Conservation (phyloP, 345 rosid species). For the Corchorus olitorius region DNA sequence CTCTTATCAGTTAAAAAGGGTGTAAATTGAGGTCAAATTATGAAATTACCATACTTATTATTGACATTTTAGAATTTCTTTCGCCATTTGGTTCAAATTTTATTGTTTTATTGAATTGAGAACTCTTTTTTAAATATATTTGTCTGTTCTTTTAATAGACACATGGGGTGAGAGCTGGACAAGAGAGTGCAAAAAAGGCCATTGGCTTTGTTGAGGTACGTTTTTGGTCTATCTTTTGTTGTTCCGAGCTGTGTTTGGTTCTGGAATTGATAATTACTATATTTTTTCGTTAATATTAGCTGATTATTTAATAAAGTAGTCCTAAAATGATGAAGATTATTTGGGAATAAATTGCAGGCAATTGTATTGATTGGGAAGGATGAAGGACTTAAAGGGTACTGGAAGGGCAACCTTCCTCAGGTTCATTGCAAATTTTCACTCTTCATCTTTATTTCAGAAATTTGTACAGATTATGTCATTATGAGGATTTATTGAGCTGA, state of each 20-base stretch:
- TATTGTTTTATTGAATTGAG: neutral
- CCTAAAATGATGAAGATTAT: neutral
- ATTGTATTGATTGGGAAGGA: conserved; percentile 75
- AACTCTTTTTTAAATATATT: neutral
- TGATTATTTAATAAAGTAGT: neutral
- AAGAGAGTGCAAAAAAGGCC: conserved; percentile 78
- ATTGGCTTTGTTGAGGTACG: conserved; percentile 85
- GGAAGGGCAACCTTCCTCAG: conserved; percentile 99
- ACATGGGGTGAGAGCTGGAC: conserved; percentile 82
- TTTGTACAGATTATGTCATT: neutral
- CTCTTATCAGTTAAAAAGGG: neutral
- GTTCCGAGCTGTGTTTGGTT: neutral
- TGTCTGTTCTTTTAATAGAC: conserved; percentile 43
- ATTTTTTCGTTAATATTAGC: neutral
- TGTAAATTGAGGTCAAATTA: neutral
- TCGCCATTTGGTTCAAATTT: neutral
- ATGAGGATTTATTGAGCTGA: conserved; percentile 15
- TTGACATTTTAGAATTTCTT: neutral
- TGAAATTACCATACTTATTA: neutral
- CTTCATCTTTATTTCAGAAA: neutral
- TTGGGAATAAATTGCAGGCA: conserved; percentile 53
- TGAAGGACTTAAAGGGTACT: conserved; percentile 93
- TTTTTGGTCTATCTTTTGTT: neutral
- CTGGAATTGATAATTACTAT: neutral
- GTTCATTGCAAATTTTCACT: conserved; percentile 32